Base-by-base conservation (phyloP, 2,329 filamentous ascomycete species). In the Arthrobotrys sphaeroides region DNA sequence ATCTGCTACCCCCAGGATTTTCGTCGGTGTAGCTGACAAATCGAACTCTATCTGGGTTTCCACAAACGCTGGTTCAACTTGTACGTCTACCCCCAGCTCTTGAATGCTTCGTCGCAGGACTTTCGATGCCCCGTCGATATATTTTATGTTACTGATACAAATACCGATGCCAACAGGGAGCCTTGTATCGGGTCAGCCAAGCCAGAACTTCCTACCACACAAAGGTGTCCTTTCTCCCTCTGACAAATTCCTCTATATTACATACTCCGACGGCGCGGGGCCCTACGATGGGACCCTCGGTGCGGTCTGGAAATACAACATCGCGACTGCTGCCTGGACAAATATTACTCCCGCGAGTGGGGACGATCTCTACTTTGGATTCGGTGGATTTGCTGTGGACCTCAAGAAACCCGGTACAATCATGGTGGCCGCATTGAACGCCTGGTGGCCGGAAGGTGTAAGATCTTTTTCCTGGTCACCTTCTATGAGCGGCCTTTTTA, bases 371-470 rank as follows among this genome's bases (percentile, higher is more conserved):
- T 75, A 75, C 22, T 87, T 84, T 69, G 87, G 87, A 0, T 89
- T 88, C 45, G 87, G 87, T 2, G 87, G 87, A 1, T 81, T 89
- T 0, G 82, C 84, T 0, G 82, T 89, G 16, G 87, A 89, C 57
- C 81, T 85, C 74, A 83, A 86, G 77, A 85, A 84, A 16, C 84
- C 87, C 0, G 87, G 87, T 0, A 88, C 87, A 0, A 79, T 89
- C 12, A 84, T 89, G 49, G 87, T 88, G 0, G 87, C 87, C 0
- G 84, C 84, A 0, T 80, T 88, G 42, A 89, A 89, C 80, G 85
- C 84, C 13, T 89, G 87, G 87, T 88, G 84, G 81, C 87, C 87
- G 0, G 87, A 89, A 73, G 87, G 84, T 0, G 84, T 87, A 61
- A 82, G 88, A 33, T 18, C n/a, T n/a, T n/a, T n/a, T n/a, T n/a